A percentile compares a stretch with the other conserved stretches of the same genome.
phyloP scores from a whole-genome alignment of 805 yeast genomes.

The Suhomyces kilbournensis region DNA sequence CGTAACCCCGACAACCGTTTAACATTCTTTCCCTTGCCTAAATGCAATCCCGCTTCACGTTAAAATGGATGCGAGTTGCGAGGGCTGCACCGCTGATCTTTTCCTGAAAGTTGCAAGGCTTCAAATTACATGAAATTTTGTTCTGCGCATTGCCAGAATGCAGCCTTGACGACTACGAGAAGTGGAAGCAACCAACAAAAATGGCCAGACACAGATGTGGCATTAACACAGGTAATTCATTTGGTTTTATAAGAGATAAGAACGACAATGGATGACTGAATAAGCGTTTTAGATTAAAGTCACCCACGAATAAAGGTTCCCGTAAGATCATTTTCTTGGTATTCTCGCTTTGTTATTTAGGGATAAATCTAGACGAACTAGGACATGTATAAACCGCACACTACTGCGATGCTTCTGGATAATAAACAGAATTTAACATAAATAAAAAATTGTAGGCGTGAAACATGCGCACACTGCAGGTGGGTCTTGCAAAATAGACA shows the following conservation, averaged over 20 bases:
- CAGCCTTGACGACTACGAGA: background rate
- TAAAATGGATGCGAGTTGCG: background rate
- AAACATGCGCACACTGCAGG: background rate
- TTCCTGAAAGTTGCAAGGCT: background rate
- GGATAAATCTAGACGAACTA: background rate
- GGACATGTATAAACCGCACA: background rate
- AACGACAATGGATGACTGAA: background rate
- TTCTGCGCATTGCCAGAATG: background rate
- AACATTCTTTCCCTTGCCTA: background rate
- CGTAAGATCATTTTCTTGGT: background rate
- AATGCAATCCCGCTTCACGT: background rate
- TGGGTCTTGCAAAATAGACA: background rate
- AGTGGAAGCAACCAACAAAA: background rate
- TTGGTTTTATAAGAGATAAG: background rate
- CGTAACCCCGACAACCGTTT: background rate
- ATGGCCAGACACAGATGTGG: background rate
- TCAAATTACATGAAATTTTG: background rate
- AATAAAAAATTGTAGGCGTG: background rate
- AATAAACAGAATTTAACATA: background rate
- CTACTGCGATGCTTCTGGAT: background rate
- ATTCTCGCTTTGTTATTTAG: background rate
- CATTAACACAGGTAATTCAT: background rate
- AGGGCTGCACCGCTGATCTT: background rate
- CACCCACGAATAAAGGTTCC: background rate
- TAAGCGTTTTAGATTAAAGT: background rate